Evolutionary conservation across 2,329 filamentous ascomycete species (phyloP), one percentile per base, ranked within the genome.

Genomic region (Trichoderma gracile): DNA sequence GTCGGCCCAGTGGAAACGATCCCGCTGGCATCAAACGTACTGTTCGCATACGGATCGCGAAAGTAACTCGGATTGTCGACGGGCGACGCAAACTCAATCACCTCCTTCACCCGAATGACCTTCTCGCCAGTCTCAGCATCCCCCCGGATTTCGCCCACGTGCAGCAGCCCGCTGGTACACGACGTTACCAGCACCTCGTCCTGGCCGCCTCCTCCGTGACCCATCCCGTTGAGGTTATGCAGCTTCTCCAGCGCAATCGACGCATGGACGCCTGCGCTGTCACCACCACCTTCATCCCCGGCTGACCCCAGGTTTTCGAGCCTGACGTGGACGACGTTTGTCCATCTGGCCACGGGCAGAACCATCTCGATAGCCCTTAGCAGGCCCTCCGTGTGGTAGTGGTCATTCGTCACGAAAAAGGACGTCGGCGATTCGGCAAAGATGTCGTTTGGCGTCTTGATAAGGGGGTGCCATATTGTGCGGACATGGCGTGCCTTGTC

Each of bases 321-420:
- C 21, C 79, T 71, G 2, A 84, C 73, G 43, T 82, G 77, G 6
- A 86, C 69, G 2, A 80, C 77, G 14, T 79, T 78, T 0, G 83
- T 79, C 84, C 84, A 87, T 21, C 73, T 78, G 0, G 78, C 74
- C 0, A 70, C 68, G 0, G 72, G 72, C 33, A 77, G 74, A 0
- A 82, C 0, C 40, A 82, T 79, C 67, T 88, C 86, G 0, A 86
- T 1, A 0, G 69, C 9, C 2, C 84, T 78, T 73, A 80, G 70
- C 0, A 71, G 5, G 0, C 85, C 85, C 1, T 82, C 78, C 0
- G 76, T 78, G 70, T 87, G 80, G 67, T 74, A 73, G 61, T 88
- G 85, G 67, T 88, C 86, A 66, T 88, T 88, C 0, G 85, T 87
- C 6, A 87, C 81, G 56, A 84, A 83, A 70, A 88, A 80, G 0